Conservation (phyloP, 192 early-diverging fungal genomes). For the Jimgerdemannia lactiflua region DNA sequence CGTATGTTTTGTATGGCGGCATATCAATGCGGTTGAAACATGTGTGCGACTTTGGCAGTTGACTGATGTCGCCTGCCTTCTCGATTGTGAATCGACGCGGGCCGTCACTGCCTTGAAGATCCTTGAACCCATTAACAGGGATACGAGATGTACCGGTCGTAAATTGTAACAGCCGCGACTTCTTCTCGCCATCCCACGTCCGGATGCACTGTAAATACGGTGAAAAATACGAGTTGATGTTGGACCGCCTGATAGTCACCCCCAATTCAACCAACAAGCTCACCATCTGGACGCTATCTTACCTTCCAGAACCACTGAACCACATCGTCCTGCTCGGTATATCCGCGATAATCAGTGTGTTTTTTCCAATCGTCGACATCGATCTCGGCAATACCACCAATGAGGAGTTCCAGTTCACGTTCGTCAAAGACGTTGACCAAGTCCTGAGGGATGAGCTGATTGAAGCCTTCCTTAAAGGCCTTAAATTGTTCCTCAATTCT, state of each 20-base stretch:
- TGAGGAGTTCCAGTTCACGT: conserved; percentile 93
- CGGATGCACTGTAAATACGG: conserved; percentile 54
- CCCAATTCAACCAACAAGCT: not conserved
- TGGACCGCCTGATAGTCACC: not conserved
- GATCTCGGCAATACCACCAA: conserved; percentile 92
- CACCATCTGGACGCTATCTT: not conserved
- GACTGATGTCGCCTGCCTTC: conserved; percentile 79
- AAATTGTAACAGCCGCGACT: conserved; percentile 90
- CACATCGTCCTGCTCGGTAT: conserved; percentile 90
- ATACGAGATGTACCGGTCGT: conserved; percentile 95
- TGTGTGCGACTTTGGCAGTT: conserved; percentile 90
- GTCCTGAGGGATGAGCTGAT: conserved; percentile 92
- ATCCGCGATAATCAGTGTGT: conserved; percentile 94
- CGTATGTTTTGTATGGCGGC: conserved; percentile 83
- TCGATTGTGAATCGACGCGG: conserved; percentile 93
- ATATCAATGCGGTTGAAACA: conserved; percentile 92
- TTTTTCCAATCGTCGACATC: conserved; percentile 98
- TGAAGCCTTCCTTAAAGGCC: conserved; percentile 89
- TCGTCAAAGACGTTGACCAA: conserved; percentile 94
- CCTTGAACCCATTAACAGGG: conserved; percentile 97
- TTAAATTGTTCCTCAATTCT: conserved; percentile 92
- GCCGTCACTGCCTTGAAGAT: conserved; percentile 92
- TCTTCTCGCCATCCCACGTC: conserved; percentile 87
- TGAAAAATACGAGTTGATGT: not conserved
- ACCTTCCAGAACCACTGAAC: conserved; percentile 94